Evolutionary conservation across 108 stramenopile genomes (phyloP).

Genomic region (Nitzschia sp.): DNA sequence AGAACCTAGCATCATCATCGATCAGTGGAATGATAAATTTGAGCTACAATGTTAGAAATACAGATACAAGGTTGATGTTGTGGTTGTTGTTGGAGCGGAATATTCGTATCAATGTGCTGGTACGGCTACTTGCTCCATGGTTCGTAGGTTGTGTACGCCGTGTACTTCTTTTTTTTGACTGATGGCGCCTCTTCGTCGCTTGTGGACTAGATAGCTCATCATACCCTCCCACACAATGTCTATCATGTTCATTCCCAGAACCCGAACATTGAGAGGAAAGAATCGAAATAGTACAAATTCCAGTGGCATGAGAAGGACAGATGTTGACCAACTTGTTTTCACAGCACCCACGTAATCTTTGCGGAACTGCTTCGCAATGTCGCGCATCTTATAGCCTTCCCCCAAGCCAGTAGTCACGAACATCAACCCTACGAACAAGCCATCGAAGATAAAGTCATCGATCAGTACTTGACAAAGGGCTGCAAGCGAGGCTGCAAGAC

Average conservation of each 20-base stretch:
- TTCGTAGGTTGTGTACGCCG: too few relatives aligned
- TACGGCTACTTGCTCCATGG: too few relatives aligned
- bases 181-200: conserved; percentile 19
- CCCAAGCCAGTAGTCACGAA: conserved; percentile 56
- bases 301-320: conserved; percentile 55
- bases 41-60: too few relatives aligned
- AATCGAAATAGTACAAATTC: conserved; percentile 74
- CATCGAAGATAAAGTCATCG: conserved; percentile 65
- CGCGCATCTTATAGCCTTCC: conserved; percentile 51
- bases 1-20: too few relatives aligned
- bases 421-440: conserved; percentile 62
- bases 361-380: conserved; percentile 43
- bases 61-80: too few relatives aligned
- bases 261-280: conserved; percentile 67
- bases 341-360: conserved; percentile 55
- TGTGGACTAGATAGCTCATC: conserved; percentile 67
- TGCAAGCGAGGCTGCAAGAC: conserved; percentile 32
- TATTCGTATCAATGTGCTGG: too few relatives aligned
- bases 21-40: too few relatives aligned
- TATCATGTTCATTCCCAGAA: conserved; percentile 71
- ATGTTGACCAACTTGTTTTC: conserved; percentile 62
- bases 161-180: too few relatives aligned
- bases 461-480: conserved; percentile 61
- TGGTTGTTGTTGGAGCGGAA: too few relatives aligned
- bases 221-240: conserved; percentile 79